Evolutionary conservation across 192 early-diverging fungal genomes (phyloP).

Genomic region (Podila horticola): DNA sequence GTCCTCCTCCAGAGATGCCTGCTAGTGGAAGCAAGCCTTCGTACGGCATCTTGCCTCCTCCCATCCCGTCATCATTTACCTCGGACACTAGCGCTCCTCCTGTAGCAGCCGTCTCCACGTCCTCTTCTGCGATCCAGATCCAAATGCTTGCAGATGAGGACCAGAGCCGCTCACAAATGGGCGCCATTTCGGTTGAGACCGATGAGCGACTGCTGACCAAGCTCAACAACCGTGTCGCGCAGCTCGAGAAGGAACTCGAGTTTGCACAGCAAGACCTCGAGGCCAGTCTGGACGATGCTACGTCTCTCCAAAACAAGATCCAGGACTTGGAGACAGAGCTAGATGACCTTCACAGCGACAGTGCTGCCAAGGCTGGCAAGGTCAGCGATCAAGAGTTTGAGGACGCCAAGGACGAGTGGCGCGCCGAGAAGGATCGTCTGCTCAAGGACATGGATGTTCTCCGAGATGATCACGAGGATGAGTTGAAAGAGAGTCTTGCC

Average conservation of each 20-base stretch:
- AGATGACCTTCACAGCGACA: constrained; percentile 3
- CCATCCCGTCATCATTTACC: constrained; percentile 38
- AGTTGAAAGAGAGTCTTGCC: constrained; percentile 9
- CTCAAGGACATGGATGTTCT: constrained; percentile 17
- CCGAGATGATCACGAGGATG: constrained; percentile 20
- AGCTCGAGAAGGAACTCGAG: constrained; percentile 46
- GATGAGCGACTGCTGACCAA: constrained; percentile 40
- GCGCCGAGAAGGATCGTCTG: constrained; percentile 15
- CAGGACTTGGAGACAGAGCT: constrained; percentile 34
- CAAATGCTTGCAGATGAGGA: constrained; percentile 43
- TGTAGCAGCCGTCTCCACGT: not conserved
- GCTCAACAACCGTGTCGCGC: constrained; percentile 38
- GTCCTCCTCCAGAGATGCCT: not conserved
- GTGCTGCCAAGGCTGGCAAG: not conserved
- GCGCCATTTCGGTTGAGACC: constrained; percentile 28
- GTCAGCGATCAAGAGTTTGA: constrained; percentile 6
- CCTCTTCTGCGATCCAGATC: constrained; percentile 35
- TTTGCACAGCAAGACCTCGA: constrained; percentile 47
- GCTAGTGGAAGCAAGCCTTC: constrained; percentile 28
- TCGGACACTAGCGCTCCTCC: not conserved
- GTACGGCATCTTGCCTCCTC: constrained; percentile 44
- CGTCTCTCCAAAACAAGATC: constrained; percentile 29
- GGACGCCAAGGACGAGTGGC: constrained; percentile 19
- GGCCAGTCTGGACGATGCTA: constrained; percentile 22
- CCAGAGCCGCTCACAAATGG: constrained; percentile 44